phyloP scores from a whole-genome alignment of 176 grass and related monocot genomes.

The Tillandsia leiboldiana region DNA sequence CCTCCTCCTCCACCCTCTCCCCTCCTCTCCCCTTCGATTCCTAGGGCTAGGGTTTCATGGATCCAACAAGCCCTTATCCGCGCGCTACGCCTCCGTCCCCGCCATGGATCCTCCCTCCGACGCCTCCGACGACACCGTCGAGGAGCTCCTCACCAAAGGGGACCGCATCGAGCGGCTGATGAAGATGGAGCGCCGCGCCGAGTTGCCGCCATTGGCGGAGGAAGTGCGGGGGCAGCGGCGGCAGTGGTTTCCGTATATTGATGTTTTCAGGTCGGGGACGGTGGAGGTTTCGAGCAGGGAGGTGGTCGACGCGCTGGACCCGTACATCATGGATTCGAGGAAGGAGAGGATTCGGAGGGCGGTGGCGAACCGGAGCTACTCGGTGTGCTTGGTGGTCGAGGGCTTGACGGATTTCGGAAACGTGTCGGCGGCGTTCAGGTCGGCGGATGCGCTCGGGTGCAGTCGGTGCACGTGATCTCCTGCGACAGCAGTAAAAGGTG shows the following conservation, averaged over 20 bases:
- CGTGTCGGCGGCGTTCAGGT: conserved; percentile 84
- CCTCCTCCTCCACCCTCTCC: not conserved
- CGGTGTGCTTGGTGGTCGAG: conserved; percentile 81
- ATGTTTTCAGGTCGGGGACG: conserved; percentile 53
- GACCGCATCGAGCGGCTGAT: conserved; percentile 60
- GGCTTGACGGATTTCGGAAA: conserved; percentile 82
- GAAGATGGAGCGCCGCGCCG: conserved; percentile 72
- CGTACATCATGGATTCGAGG: conserved; percentile 61
- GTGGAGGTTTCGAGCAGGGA: conserved; percentile 51
- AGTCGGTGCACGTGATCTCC: conserved; percentile 96
- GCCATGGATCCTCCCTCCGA: conserved; percentile 2
- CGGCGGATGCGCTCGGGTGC: conserved; percentile 86
- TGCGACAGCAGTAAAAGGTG: conserved; percentile 85
- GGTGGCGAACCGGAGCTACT: conserved; percentile 67
- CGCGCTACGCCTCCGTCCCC: conserved; percentile 21
- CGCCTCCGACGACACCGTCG: conserved; percentile 51
- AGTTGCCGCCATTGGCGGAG: conserved; percentile 2
- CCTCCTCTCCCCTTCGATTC: conserved; percentile 14
- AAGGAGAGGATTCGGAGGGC: conserved; percentile 58
- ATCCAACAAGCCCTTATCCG: not conserved
- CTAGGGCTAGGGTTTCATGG: conserved; percentile 14
- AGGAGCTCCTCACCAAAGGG: conserved; percentile 39
- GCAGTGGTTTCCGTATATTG: conserved; percentile 86
- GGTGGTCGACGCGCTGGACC: conserved; percentile 68
- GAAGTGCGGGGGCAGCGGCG: conserved; percentile 9